Conservation (phyloP, 768 basidiomycete genomes). For the Lactarius vividus region DNA sequence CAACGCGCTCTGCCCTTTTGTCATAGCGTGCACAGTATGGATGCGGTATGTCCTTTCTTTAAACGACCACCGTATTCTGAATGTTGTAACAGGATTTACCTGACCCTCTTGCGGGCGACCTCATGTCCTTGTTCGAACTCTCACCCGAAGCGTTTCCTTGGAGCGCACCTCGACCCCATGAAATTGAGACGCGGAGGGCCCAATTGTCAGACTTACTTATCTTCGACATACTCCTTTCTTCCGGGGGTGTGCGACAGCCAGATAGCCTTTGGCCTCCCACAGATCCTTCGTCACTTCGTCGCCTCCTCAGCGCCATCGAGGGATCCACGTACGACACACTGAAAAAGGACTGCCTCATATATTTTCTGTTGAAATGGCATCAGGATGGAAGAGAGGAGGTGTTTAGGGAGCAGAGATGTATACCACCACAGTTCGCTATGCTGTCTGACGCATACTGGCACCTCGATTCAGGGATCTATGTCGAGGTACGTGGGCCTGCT, state of each 20-base stretch:
- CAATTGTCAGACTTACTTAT: constrained; percentile 61
- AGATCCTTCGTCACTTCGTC: constrained; percentile 50
- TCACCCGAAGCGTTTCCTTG: constrained; percentile 56
- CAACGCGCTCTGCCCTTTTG: neutral
- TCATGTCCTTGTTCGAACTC: constrained; percentile 47
- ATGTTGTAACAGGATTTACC: constrained; percentile 12
- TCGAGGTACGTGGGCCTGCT: constrained; percentile 49
- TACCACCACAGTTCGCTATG: constrained; percentile 71
- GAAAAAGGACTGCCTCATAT: constrained; percentile 78
- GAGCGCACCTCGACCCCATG: constrained; percentile 48
- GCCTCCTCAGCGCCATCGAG: constrained; percentile 60
- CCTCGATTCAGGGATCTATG: constrained; percentile 65
- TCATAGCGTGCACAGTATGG: neutral
- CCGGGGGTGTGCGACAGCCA: constrained; percentile 59
- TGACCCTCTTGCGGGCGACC: constrained; percentile 11
- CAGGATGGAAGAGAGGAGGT: constrained; percentile 55
- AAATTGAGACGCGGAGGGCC: constrained; percentile 63
- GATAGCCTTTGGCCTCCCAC: constrained; percentile 68
- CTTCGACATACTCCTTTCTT: constrained; percentile 68
- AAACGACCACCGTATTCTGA: neutral
- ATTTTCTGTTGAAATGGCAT: constrained; percentile 80
- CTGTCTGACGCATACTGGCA: constrained; percentile 86
- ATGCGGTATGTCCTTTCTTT: constrained; percentile 11
- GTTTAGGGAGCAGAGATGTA: constrained; percentile 54
- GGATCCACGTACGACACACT: constrained; percentile 64